Conservation (phyloP, 371 early-diverging fungal species). For the Caulochytrium protostelioides region DNA sequence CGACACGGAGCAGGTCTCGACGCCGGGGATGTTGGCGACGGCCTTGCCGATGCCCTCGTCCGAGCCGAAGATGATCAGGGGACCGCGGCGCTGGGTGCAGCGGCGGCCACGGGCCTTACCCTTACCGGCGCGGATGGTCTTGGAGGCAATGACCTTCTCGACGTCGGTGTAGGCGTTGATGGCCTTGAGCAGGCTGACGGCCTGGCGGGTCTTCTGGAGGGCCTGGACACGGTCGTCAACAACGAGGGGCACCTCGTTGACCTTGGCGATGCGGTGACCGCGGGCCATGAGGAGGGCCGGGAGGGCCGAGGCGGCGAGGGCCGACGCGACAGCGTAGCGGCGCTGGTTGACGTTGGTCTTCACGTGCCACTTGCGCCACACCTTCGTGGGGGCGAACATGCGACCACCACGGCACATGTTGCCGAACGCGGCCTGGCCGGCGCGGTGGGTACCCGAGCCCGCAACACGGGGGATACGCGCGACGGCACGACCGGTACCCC, state of each 20-base stretch:
- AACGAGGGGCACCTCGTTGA: slow-evolving; percentile 90
- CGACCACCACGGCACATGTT: slow-evolving; percentile 99
- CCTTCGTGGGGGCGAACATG: slow-evolving; percentile 99
- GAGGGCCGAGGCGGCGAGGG: slow-evolving; percentile 94
- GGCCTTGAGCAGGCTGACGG: slow-evolving; percentile 75
- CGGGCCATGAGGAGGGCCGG: slow-evolving; percentile 92
- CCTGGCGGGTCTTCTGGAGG: slow-evolving; percentile 90
- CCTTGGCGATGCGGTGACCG: slow-evolving; percentile 92
- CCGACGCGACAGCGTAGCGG: slow-evolving; percentile 95
- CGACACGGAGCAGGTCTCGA: slow-evolving; percentile 77
- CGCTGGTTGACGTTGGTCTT: slow-evolving; percentile 95
- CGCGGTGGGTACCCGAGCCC: slow-evolving; percentile 97
- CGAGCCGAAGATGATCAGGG: slow-evolving; percentile 89
- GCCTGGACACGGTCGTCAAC: slow-evolving; percentile 61
- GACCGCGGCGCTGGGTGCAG: slow-evolving; percentile 93
- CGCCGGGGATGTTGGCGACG: slow-evolving; percentile 98
- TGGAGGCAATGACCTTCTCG: slow-evolving; percentile 88
- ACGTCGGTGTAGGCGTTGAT: slow-evolving; percentile 91
- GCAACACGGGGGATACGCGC: slow-evolving; percentile 99
- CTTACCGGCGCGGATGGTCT: slow-evolving; percentile 92
- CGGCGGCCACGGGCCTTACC: slow-evolving; percentile 99
- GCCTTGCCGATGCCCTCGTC: slow-evolving; percentile 90
- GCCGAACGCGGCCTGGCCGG: slow-evolving; percentile 99
- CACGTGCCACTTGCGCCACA: slow-evolving; percentile 99
- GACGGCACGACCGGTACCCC: slow-evolving; percentile 99